Base-by-base conservation (phyloP, 345 rosid species). In the Lagerstroemia speciosa region DNA sequence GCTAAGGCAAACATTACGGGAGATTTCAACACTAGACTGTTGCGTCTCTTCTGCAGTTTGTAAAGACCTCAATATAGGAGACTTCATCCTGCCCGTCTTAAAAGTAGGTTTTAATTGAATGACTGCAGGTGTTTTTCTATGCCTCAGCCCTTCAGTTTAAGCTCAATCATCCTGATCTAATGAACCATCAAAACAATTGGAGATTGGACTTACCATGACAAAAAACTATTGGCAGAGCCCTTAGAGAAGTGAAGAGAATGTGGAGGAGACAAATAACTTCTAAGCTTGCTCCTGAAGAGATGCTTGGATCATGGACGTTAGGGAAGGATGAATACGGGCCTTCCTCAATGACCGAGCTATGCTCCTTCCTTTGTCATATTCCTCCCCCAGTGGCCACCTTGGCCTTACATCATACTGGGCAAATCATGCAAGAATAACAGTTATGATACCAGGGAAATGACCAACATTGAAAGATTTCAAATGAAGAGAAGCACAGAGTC, bases 311-410 rank as follows among this genome's bases (percentile, higher is more conserved):
- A 93, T 63, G 31, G 98, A 93, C 74, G 98, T 93, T 36, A 93
- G 92, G 3, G 96, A 91, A 0, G 98, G 96, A 64, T 93, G 94
- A 30, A 93, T 76, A 50, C 97, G 81, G 34, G 92, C 96, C 27
- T 55, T 91, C 74, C 77, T 89, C 79, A 91, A 12, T 22, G 95
- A 93, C 11, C 93, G 93, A 67, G 97, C 93, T 64, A 80, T 81
- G 9, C 97, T 90, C 80, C 84, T 88, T 69, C 98, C 98, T 83
- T 77, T 79, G 1, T 87, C 87, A 67, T 83, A 83, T 75, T 86
- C 98, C 75, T 89, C 94, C 52, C 96, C 97, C 24, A 91, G 67
- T 31, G 98, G 97, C 98, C 98, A 93, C 80, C 97, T 84, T 33
- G 98, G 93, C 67, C 97, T 79, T 76, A 93, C 68, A 79, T 93